Percentiles rank a stretch among this genome's conserved stretches.
Conservation (phyloP, 345 rosid species). For the Psidium friedrichsthalianum region DNA sequence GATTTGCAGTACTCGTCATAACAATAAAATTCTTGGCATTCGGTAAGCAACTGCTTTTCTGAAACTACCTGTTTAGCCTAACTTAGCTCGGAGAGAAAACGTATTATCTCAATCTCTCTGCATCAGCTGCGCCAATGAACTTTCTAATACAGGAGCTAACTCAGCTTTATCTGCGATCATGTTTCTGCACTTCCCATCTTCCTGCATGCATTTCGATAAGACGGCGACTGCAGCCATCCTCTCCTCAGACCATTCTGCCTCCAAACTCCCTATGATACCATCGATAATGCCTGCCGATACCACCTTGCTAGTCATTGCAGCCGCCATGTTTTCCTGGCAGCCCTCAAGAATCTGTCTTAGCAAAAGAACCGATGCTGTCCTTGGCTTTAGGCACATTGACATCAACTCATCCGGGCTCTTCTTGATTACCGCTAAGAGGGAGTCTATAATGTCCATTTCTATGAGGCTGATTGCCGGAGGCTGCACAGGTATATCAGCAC, state of each 20-base stretch:
- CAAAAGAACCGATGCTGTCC: slow-evolving; percentile 39
- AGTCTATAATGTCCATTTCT: slow-evolving; percentile 44
- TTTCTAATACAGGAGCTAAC: slow-evolving; percentile 41
- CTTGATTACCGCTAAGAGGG: slow-evolving; percentile 28
- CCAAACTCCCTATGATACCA: slow-evolving; percentile 33
- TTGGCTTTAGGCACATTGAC: slow-evolving; percentile 45
- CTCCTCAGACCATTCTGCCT: slow-evolving; percentile 42
- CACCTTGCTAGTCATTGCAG: slow-evolving; percentile 21
- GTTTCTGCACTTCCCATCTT: slow-evolving; percentile 53
- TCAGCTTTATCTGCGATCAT: slow-evolving; percentile 41
- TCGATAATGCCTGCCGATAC: slow-evolving; percentile 26
- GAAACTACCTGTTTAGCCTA: slow-evolving; percentile 42
- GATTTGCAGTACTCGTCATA: not conserved
- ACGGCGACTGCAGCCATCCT: slow-evolving; percentile 44
- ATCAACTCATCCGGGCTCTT: slow-evolving; percentile 15
- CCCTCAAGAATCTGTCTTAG: slow-evolving; percentile 31
- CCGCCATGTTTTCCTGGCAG: slow-evolving; percentile 23
- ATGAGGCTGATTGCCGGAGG: slow-evolving; percentile 30
- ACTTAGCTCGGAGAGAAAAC: slow-evolving; percentile 44
- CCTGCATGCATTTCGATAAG: slow-evolving; percentile 40
- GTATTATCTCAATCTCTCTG: slow-evolving; percentile 32
- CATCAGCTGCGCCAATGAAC: slow-evolving; percentile 25
- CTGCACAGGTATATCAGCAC: slow-evolving; percentile 39
- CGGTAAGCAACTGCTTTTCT: not conserved
- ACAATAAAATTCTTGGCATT: not conserved